Base-by-base conservation (phyloP, 2,329 filamentous ascomycete species). In the Cladosporium sp. region DNA sequence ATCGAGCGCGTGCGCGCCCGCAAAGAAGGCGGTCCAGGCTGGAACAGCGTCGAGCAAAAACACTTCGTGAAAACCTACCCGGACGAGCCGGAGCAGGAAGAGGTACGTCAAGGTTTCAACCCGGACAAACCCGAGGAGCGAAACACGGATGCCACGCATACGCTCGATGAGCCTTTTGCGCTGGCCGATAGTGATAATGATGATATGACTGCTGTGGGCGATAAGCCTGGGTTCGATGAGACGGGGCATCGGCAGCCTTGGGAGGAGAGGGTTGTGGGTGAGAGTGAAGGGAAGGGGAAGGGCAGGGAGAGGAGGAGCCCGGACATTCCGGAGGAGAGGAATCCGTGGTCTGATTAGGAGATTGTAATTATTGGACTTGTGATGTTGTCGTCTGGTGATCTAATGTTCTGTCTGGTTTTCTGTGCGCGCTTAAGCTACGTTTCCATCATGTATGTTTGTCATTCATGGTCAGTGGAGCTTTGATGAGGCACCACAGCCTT, bases 1-100 rank as follows among this genome's bases (percentile, higher is more conserved):
- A 75, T 81, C 47, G 84, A 87, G 59, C 80, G 83, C 48, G 80
- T 82, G n/a, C 78, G 84, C 52, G 80, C 81, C 12, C 77, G 83
- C 54, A 85, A 85, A 67, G 84, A 86, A 70, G 81, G 83, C 49
- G 81, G 83, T 24, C 78, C 84, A 24, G 80, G 77, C 17, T 84
- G 82, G 80, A 85, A 86, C 61, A 77, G 80, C 50, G 75, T 75
- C 9, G 77, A 82, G 60, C 73, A 78, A 17, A 81, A 78, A 64
- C 80, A 81, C 59, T 84, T 78, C 69, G 76, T 84, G 22, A 64
- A 83, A 75, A 60, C 77, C 70, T 83, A 79, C 61, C 74, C 74
- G 0, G 73, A 73, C 34, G 78, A 80, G 17, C 72, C 73, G 20
- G 73, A 75, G 53, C 76, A 73, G 15, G 80, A 83, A 63, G 77